phyloP scores from a whole-genome alignment of 2,329 filamentous ascomycete species.

The Gnomoniopsis sp. region DNA sequence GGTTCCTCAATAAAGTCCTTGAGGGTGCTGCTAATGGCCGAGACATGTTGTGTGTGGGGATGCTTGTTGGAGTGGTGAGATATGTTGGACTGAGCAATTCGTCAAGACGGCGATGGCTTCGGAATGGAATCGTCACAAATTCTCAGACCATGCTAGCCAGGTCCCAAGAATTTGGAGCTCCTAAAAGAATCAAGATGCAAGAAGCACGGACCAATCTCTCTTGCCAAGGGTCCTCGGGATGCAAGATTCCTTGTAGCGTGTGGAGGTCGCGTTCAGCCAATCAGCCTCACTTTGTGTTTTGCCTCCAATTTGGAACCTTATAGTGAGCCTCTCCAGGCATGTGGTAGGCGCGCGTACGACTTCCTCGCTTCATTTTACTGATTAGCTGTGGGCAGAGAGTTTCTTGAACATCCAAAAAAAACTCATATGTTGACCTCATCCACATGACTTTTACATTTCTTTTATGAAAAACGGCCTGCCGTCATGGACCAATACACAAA shows the following conservation, averaged over 20 bases:
- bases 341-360: neutral
- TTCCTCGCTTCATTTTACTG: neutral
- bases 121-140: neutral
- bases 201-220: slow-evolving; percentile 12
- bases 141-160: neutral
- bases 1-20: slow-evolving; percentile 31
- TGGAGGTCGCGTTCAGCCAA: slow-evolving; percentile 3
- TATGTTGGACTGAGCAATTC: neutral
- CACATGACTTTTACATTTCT: neutral
- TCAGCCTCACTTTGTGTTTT: slow-evolving; percentile 6
- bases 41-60: slow-evolving; percentile 32
- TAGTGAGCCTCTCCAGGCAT: neutral
- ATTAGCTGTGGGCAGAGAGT: no score
- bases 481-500: slow-evolving; percentile 13
- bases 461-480: neutral
- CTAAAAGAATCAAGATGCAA: slow-evolving; percentile 4
- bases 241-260: neutral
- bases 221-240: neutral
- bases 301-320: neutral
- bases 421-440: neutral
- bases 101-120: neutral
- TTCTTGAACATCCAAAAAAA: neutral
- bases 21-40: slow-evolving; percentile 32
- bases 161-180: neutral
- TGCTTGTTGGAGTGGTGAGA: neutral